Conservation (phyloP, 225 moss, liverwort and hornwort species). For the Polytrichum formosum region DNA sequence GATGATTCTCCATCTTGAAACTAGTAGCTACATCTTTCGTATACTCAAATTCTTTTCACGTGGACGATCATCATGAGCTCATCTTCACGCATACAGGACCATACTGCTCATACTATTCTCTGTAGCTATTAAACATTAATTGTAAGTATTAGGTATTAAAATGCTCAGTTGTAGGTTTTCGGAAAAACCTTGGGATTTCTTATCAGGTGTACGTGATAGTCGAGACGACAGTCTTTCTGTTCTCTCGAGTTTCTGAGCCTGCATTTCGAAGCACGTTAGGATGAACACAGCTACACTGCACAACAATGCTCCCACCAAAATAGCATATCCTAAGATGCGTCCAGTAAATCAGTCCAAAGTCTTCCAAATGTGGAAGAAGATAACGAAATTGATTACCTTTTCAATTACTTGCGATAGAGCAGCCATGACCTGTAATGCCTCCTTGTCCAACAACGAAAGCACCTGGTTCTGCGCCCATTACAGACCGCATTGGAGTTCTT, state of each 20-base stretch:
- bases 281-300: not conserved
- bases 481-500: slow-evolving; percentile 5
- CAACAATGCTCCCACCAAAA: not conserved
- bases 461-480: slow-evolving; percentile 72
- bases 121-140: no score
- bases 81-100: no score
- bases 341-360: not conserved
- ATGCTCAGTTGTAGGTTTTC: no score
- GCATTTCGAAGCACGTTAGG: slow-evolving; percentile 5
- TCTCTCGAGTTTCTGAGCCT: slow-evolving; percentile 62
- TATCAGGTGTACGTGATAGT: slow-evolving; percentile 26
- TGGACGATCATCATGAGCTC: no score
- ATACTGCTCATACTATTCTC: no score
- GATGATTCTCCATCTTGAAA: no score
- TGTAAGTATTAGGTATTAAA: no score
- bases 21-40: no score
- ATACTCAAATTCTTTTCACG: no score
- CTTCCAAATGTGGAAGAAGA: not conserved
- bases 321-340: not conserved
- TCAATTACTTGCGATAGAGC: slow-evolving; percentile 75
- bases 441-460: slow-evolving; percentile 74
- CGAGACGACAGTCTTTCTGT: slow-evolving; percentile 39
- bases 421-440: slow-evolving; percentile 74
- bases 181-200: slow-evolving; percentile 42
- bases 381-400: slow-evolving; percentile 42